These are phyloP conservation scores for Cercospora citrullina DNA, from an alignment of 2,329 filamentous ascomycete genomes.

Conservation along the genomic window DNA sequence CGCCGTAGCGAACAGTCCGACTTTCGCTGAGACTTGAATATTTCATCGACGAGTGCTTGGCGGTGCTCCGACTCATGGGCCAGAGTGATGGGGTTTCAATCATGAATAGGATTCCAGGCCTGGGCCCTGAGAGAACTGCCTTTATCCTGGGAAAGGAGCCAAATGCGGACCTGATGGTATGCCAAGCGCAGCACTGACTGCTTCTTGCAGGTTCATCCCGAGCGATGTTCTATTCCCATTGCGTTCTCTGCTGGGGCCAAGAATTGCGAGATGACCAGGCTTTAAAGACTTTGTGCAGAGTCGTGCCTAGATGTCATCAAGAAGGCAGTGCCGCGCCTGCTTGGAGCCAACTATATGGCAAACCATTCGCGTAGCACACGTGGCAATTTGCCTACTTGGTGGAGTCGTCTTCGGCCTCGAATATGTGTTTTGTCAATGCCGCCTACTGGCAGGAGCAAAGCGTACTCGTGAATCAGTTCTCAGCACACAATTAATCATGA, in stretches of 20 bases:
- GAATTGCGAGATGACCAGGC: background rate
- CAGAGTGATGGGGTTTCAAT: background rate
- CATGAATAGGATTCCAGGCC: background rate
- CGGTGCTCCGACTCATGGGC: background rate
- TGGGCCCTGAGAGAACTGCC: background rate
- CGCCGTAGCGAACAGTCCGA: background rate
- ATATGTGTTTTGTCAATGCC: background rate
- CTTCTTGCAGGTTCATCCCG: background rate
- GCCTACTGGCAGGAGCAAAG: no score
- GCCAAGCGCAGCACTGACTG: background rate
- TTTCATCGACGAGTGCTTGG: background rate
- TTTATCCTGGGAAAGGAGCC: background rate
- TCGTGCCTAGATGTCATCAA: background rate
- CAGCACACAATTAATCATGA: background rate
- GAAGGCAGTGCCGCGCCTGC: background rate
- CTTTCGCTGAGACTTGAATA: background rate
- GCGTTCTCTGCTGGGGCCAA: background rate
- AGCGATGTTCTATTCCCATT: background rate
- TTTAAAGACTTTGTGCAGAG: background rate
- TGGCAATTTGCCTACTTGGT: background rate
- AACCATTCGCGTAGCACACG: background rate
- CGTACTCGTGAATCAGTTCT: no score
- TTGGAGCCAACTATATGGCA: background rate
- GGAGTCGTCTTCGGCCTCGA: no score
- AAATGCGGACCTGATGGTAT: background rate